Evolutionary conservation across 371 early-diverging fungal species (phyloP).

Genomic region (Haplosporangium sp.): DNA sequence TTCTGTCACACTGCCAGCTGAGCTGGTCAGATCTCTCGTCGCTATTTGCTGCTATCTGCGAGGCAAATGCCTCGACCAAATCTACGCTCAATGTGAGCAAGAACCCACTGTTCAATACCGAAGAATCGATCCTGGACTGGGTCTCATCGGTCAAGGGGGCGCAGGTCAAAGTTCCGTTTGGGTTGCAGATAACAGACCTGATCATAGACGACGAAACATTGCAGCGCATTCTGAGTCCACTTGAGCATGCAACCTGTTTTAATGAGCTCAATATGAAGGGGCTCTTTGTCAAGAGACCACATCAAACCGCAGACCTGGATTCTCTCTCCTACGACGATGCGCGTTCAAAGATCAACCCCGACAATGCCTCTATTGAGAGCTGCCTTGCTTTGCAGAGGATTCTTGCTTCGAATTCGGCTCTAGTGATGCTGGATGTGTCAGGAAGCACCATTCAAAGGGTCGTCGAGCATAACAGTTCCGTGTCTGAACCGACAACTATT

Average conservation of each 20-base stretch:
- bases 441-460: conserved; percentile 3
- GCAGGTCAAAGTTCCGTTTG: conserved; percentile 19
- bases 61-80: conserved; percentile 30
- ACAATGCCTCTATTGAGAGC: conserved; percentile 26
- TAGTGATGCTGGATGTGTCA: conserved; percentile 37
- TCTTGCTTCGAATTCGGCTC: conserved; percentile 13
- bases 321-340: conserved; percentile 26
- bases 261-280: conserved; percentile 41
- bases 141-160: conserved; percentile 4
- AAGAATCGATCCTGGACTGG: conserved; percentile 25
- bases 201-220: conserved; percentile 15
- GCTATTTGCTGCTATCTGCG: conserved; percentile 28
- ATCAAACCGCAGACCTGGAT: conserved; percentile 2
- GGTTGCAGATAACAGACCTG: conserved; percentile 27
- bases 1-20: conserved; percentile 23
- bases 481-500: not conserved
- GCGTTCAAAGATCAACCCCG: conserved; percentile 4
- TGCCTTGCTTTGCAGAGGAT: conserved; percentile 26
- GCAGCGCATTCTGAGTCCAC: conserved; percentile 25
- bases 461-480: not conserved
- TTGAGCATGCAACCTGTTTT: conserved; percentile 27
- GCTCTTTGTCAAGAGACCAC: conserved; percentile 18
- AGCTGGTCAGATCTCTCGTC: conserved; percentile 14
- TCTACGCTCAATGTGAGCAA: conserved; percentile 28
- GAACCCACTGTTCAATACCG: conserved; percentile 38